Base-by-base conservation (phyloP, 129 eudicot genomes). In the Tagetes patula region DNA sequence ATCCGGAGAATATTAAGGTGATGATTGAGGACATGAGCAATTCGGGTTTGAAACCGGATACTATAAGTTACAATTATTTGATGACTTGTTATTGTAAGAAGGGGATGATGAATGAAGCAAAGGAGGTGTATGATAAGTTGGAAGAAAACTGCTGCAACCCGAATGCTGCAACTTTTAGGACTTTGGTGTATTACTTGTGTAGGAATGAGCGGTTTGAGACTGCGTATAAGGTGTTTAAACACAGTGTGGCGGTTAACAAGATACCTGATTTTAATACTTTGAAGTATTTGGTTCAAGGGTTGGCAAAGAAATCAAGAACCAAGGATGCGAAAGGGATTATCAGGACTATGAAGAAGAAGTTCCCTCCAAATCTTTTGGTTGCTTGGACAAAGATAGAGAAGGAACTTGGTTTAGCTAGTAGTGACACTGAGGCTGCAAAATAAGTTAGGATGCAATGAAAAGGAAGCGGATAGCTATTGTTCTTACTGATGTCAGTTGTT, bases 131-230 rank as follows among this genome's bases (percentile, higher is more conserved):
- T 72, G 79, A 83, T 1, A 91, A 73, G 65, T 73, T 94, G 75
- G 87, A 77, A 81, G 73, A 47, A 3, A 82, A 82, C 48, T 81
- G 85, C 37, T 84, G 86, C 42, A 83, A 81, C 7, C 92, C 93
- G 5, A 94, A 90, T 73, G 92, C 93, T 7, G 90, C 93, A 0
- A 94, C 98, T 6, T 94, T 85, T 70, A 84, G 93, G 86, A 87
- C 91, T 20, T 79, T 94, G 81, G 72, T 94, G 41, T 76, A 54
- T 78, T 61, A 90, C 78, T 71, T 87, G 85, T 90, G 96, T 67
- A 84, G 81, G 85, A 79, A 84, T 65, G 91, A 72, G 20, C 84
- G 85, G 75, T 94, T 72, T 80, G 91, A 74, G 81, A 84, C 82
- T 0, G 98, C 85, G 50, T 88, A 87, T 82, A 87, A 78, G 85